Base-by-base conservation (phyloP, 768 basidiomycete species). In the Suillus weaverae region DNA sequence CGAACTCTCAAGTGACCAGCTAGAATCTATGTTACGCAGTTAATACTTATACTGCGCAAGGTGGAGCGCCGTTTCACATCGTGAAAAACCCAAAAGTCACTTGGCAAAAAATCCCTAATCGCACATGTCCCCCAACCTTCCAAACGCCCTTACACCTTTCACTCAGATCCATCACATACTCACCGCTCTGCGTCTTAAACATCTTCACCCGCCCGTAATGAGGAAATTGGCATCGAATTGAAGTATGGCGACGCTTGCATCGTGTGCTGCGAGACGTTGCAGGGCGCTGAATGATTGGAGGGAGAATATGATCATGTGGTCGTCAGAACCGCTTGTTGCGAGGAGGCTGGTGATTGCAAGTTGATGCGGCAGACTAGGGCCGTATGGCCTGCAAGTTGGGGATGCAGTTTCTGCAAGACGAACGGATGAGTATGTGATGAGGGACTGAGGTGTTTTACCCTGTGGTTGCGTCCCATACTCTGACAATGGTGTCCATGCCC, bases 331-430 rank as follows among this genome's bases (percentile, higher is more conserved):
- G 61, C 92, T 93, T 0, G 94, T 94, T 33, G 89, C 87, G 65
- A 95, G 87, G 51, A 87, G 76, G 50, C 75, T 75, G 13, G 72
- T 66, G 20, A 77, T 81, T 33, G 87, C 85, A 55, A 96, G 85
- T 71, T 94, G 93, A 9, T 97, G 81, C 95, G 92, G 69, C 94
- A 96, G 35, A 98, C 94, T 61, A 98, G 89, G 1, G 92, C 89
- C 0, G 92, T 94, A 76, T 98, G 96, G 5, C 92, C 95, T 77
- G 94, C 91, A 0, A 98, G 82, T 18, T 95, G 84, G 2, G 94
- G 14, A 89, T 71, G 72, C 94, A 96, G 62, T 87, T 80, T 7
- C 94, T 95, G 74, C 9, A 22, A 35, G 35, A 59, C 9, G 32
- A 22, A 38, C 55, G 32, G 46, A 33, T 20, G 30, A 54, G 11